Evolutionary conservation across 495 filamentous ascomycete genomes (phyloP), one percentile per base, ranked within the genome.

Genomic region (Pyrenopolyporus hunteri): DNA sequence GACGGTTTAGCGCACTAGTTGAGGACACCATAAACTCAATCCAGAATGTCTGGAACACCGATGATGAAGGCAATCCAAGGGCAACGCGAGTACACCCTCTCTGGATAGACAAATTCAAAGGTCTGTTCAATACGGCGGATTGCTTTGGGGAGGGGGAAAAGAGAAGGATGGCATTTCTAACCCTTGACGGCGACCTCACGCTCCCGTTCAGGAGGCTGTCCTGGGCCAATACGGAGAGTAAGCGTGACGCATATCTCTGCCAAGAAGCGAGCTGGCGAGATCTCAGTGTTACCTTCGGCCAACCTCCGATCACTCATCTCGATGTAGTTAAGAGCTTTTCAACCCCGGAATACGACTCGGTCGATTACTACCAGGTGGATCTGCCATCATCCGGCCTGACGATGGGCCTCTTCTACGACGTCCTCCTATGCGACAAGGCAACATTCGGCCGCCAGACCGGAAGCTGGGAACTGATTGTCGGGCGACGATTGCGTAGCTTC

Each of bases 401-500:
- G 5, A 69, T 69, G 67, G 67, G 63, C 2, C 55, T 60, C 8
- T 52, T 69, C 26, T 67, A 64, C 23, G 63, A 69, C 10, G 39
- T 64, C 16, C 42, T 69, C 36, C 56, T 69, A 16, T 69, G 45
- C 49, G 67, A 69, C 25, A 57, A 59, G 40, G 58, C 63, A 6
- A 63, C 64, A 4, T 67, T 57, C 51, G 58, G 67, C 19, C 31
- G 7, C 8, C 55, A 69, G 26, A 69, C 63, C 1, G 63, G 59
- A 1, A 63, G 67, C 45, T 69, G 64, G 64, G 53, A 63, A 17
- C 29, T 67, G 29, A 54, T 58, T 7, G 28, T 59, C 10, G 59
- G 59, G 14, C 43, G 37, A 6, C 42, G 58, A 22, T 26, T 67
- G 26, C 52, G 31, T 3, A 67, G 59, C 33, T 67, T 49, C 39